These are phyloP conservation scores for Jatropha podagrica DNA, from an alignment of 441 rosid genomes.

Conservation along the genomic window DNA sequence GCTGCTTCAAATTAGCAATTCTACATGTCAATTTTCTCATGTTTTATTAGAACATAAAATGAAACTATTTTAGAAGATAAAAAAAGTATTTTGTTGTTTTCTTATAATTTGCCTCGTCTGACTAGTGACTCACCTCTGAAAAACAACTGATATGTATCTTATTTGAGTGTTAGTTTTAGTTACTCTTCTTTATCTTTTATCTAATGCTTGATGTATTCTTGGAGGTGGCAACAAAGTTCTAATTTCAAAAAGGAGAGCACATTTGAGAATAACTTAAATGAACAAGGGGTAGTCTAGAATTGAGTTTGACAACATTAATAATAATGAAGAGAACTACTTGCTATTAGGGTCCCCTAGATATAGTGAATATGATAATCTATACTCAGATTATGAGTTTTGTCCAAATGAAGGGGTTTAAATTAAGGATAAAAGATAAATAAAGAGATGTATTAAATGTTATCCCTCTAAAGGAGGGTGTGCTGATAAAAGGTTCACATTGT, in stretches of 20 bases:
- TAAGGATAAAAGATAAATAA: not conserved
- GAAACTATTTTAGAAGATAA: not conserved
- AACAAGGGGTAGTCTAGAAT: not conserved
- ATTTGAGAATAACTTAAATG: not conserved
- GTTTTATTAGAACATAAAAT: not conserved
- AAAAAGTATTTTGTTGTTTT: not conserved
- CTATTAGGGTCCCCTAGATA: not conserved
- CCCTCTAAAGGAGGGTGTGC: not conserved
- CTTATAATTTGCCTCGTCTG: not conserved
- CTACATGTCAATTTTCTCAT: not conserved
- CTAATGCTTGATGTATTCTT: not conserved
- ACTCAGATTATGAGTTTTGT: not conserved
- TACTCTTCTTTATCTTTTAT: not conserved
- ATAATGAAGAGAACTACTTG: not conserved
- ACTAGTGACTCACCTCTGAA: no score
- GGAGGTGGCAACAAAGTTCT: conserved; percentile 8
- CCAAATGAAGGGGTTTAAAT: not conserved
- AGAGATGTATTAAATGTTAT: not conserved
- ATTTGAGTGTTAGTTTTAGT: not conserved
- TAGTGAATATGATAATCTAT: no score
- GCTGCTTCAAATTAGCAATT: not conserved
- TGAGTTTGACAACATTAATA: not conserved
- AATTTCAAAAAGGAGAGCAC: not conserved
- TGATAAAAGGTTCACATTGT: no score
- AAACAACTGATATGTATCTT: not conserved